phyloP scores from a whole-genome alignment of 1,284 basidiomycete species.

The Naganishia albida region DNA sequence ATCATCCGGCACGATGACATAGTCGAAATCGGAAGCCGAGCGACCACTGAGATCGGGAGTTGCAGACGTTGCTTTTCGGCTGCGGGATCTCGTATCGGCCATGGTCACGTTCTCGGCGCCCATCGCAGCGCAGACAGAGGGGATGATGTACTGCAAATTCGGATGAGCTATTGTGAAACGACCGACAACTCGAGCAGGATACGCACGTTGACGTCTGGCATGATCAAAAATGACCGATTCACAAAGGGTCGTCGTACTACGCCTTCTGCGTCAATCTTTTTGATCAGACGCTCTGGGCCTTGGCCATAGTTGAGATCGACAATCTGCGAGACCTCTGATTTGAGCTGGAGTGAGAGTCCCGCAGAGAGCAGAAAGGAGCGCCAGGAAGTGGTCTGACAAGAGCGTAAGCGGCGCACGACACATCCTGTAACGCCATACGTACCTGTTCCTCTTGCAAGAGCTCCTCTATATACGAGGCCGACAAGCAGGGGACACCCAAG shows the following conservation, averaged over 20 bases:
- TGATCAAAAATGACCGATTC: conserved; percentile 18
- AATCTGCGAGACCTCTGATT: conserved; percentile 29
- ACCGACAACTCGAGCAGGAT: too few species aligned
- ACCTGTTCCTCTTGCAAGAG: conserved; percentile 15
- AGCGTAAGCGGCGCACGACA: neutral
- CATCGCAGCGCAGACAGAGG: conserved; percentile 24
- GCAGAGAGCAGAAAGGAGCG: conserved; percentile 23
- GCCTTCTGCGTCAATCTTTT: conserved; percentile 12
- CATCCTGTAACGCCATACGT: neutral
- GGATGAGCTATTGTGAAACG: conserved; percentile 1
- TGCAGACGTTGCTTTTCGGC: conserved; percentile 14
- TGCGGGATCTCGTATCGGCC: neutral
- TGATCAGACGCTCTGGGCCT: conserved; percentile 6
- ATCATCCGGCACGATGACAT: conserved; percentile 15
- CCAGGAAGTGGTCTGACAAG: conserved; percentile 8
- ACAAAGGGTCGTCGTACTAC: conserved; percentile 22
- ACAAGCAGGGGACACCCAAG: conserved; percentile 29
- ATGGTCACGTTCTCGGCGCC: conserved; percentile 18
- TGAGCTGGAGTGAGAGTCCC: conserved; percentile 20
- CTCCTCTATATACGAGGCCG: conserved; percentile 26
- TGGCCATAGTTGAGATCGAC: conserved; percentile 26
- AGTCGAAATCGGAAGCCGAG: conserved; percentile 12
- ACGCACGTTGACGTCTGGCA: conserved; percentile 16
- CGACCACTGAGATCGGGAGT: conserved; percentile 11
- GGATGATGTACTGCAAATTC: conserved; percentile 15